Conservation (phyloP, 352 stramenopile genomes). For the Globisporangium megalacanthum region DNA sequence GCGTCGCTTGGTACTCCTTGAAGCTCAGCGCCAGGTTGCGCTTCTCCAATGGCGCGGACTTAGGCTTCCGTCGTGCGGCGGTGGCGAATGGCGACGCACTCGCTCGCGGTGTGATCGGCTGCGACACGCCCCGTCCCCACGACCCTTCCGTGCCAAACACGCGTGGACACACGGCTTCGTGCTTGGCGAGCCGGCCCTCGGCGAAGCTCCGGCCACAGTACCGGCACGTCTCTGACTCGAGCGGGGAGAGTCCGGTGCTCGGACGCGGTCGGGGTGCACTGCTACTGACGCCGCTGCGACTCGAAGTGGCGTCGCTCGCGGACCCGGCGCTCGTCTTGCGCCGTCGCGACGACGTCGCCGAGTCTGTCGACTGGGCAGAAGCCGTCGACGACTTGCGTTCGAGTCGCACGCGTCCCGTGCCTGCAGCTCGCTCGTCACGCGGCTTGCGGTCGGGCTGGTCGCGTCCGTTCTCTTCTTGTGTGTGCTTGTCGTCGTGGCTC, state of each 20-base stretch:
- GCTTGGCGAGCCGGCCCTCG: slow-evolving; percentile 71
- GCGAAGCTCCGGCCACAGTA: slow-evolving; percentile 79
- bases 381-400: slow-evolving; percentile 3
- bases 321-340: slow-evolving; percentile 8
- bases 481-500: background rate
- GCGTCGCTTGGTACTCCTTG: slow-evolving; percentile 69
- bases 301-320: background rate
- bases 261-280: background rate
- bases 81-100: slow-evolving; percentile 1
- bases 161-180: slow-evolving; percentile 73
- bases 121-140: slow-evolving; percentile 51
- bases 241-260: slow-evolving; percentile 11
- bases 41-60: slow-evolving; percentile 26
- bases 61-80: slow-evolving; percentile 12
- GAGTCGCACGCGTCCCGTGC: background rate
- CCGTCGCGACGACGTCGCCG: background rate
- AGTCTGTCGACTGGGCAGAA: slow-evolving; percentile 2
- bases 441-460: background rate
- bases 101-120: background rate
- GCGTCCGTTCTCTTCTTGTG: background rate
- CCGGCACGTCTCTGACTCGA: slow-evolving; percentile 55
- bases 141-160: slow-evolving; percentile 74
- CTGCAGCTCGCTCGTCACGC: background rate
- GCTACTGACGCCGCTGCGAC: slow-evolving; percentile 1
- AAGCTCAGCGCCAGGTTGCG: slow-evolving; percentile 67